Conservation (phyloP, 2,329 filamentous ascomycete species). For the Corinectria fuckeliana region DNA sequence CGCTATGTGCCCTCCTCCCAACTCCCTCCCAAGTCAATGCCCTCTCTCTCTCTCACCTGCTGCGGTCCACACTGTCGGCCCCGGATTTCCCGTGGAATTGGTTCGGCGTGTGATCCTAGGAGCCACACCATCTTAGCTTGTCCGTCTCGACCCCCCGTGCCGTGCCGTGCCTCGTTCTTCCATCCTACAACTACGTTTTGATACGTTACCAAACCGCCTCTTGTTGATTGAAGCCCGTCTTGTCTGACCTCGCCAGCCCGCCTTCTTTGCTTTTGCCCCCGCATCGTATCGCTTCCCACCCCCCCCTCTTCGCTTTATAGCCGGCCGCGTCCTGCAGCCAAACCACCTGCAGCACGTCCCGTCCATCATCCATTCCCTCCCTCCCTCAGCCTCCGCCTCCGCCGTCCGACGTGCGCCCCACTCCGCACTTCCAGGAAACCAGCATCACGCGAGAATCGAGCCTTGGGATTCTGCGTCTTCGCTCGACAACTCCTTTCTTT, state of each 20-base stretch:
- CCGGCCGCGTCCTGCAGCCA: not conserved
- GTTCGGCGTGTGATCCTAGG: slow-evolving; percentile 37
- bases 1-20: not conserved
- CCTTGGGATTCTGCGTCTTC: slow-evolving; percentile 10
- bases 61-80: too few species aligned
- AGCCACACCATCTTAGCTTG: slow-evolving; percentile 23
- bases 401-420: slow-evolving; percentile 23
- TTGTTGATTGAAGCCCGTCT: not conserved
- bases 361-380: not conserved
- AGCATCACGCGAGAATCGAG: slow-evolving; percentile 23
- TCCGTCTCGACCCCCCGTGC: slow-evolving; percentile 9
- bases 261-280: not conserved
- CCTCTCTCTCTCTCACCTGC: not conserved
- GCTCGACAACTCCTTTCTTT: not conserved
- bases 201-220: not conserved
- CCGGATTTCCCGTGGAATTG: slow-evolving; percentile 41
- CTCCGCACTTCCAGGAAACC: slow-evolving; percentile 25
- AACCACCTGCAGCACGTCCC: not conserved
- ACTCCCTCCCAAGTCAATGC: not conserved
- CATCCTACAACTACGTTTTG: too few species aligned
- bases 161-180: slow-evolving; percentile 17
- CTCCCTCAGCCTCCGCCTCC: not conserved
- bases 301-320: not conserved
- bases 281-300: not conserved
- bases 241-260: not conserved